Percentiles rank a stretch among this genome's conserved stretches.
Evolutionary conservation across 176 grass and related monocot species (phyloP).

Genomic region (Oryza coarctata): DNA sequence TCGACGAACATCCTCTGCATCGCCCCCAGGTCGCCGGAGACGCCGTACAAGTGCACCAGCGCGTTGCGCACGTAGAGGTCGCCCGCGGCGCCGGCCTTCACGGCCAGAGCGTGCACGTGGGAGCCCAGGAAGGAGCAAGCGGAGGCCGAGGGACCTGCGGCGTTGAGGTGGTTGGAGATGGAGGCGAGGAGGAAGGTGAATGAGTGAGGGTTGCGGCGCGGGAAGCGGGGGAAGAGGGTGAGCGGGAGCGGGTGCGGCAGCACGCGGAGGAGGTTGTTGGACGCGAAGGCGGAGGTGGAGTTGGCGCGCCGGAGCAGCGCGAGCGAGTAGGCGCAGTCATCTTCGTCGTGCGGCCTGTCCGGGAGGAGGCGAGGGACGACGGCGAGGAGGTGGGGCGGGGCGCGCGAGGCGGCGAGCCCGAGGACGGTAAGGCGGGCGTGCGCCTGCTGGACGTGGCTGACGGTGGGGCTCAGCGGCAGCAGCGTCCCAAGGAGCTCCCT

Average conservation of each 20-base stretch:
- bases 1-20: constrained; percentile 61
- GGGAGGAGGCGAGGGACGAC: constrained; percentile 40
- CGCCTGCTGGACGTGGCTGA: constrained; percentile 54
- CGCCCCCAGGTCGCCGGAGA: constrained; percentile 39
- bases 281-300: constrained; percentile 51
- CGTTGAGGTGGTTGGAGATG: constrained; percentile 48
- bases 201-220: constrained; percentile 42
- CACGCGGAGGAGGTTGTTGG: constrained; percentile 67
- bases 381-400: constrained; percentile 45
- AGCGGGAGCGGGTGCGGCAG: constrained; percentile 49
- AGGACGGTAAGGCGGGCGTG: constrained; percentile 64
- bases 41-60: constrained; percentile 57
- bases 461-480: constrained; percentile 36
- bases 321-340: constrained; percentile 32
- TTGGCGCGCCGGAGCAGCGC: constrained; percentile 30
- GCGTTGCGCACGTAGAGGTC: constrained; percentile 68
- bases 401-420: constrained; percentile 50
- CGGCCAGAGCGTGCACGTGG: constrained; percentile 57
- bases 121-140: constrained; percentile 28
- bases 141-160: background rate
- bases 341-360: background rate
- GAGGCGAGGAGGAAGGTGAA: constrained; percentile 59
- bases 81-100: constrained; percentile 49
- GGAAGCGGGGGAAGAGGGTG: constrained; percentile 50
- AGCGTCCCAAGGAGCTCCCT: constrained; percentile 33